Conservation (phyloP, 1,284 basidiomycete genomes). For the Ustilago shanxiensis region DNA sequence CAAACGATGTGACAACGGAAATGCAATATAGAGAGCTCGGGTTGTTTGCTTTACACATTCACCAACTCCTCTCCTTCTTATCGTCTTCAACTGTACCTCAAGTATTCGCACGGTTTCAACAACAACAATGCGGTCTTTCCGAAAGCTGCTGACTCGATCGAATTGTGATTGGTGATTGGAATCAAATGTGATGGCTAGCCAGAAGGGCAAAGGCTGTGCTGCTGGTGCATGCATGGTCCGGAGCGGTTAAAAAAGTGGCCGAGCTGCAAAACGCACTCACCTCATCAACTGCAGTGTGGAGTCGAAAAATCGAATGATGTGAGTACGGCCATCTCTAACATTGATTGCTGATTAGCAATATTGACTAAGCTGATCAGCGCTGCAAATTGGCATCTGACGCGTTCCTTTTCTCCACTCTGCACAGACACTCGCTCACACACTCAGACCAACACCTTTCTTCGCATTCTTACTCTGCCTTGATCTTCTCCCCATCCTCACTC, state of each 20-base stretch:
- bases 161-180: neutral
- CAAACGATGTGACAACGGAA: neutral
- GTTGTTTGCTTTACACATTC: neutral
- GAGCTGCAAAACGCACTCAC: conserved; percentile 1
- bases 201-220: too few species aligned
- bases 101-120: too few species aligned
- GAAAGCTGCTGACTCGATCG: neutral
- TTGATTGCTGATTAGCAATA: conserved; percentile 10
- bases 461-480: too few species aligned
- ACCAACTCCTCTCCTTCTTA: too few species aligned
- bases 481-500: neutral
- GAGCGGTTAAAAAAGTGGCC: neutral
- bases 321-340: neutral
- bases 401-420: conserved; percentile 34
- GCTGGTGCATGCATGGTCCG: too few species aligned
- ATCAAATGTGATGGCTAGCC: too few species aligned
- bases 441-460: conserved; percentile 24
- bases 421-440: conserved; percentile 9
- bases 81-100: too few species aligned
- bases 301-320: neutral
- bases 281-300: neutral
- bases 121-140: conserved; percentile 1
- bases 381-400: conserved; percentile 17
- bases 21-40: conserved; percentile 11
- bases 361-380: conserved; percentile 27